A percentile compares a stretch with the other conserved stretches of the same genome.
Conservation (phyloP, 306 rosid species). For the Mucuna pruriens region DNA sequence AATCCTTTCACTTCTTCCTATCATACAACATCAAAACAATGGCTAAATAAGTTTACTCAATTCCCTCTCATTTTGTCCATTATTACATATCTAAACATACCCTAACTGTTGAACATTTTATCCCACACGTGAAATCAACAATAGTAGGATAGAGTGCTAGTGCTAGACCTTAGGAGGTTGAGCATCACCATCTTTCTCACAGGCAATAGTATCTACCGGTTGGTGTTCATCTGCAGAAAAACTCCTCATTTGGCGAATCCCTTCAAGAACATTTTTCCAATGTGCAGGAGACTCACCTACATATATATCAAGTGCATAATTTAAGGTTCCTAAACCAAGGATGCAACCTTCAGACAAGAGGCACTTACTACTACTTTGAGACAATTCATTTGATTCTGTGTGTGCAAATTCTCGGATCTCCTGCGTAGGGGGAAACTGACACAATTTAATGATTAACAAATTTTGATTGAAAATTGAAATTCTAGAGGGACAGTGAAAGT, state of each 20-base stretch:
- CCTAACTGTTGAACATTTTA: background rate
- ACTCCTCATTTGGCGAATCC: constrained; percentile 76
- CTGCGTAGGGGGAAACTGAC: constrained; percentile 37
- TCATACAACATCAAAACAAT: background rate
- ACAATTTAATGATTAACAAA: background rate
- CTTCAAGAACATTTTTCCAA: constrained; percentile 82
- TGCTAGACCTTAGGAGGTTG: constrained; percentile 75
- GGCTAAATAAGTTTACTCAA: background rate
- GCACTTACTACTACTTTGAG: constrained; percentile 54
- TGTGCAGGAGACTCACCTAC: constrained; percentile 68
- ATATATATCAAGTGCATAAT: constrained; percentile 19
- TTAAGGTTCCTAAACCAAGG: constrained; percentile 26
- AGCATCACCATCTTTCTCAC: constrained; percentile 61
- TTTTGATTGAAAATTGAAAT: background rate
- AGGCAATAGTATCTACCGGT: constrained; percentile 65
- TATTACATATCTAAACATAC: background rate
- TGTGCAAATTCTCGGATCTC: constrained; percentile 68
- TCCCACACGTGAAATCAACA: constrained; percentile 11
- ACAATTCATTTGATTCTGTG: constrained; percentile 45
- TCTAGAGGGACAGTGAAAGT: background rate
- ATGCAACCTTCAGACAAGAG: background rate
- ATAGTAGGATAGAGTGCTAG: background rate
- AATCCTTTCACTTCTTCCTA: too few relatives aligned
- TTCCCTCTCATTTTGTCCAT: background rate
- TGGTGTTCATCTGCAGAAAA: constrained; percentile 72